Percentiles rank a stretch among this genome's conserved stretches.
Evolutionary conservation across 2,329 filamentous ascomycete genomes (phyloP).

Genomic region (Xylaria sp.): DNA sequence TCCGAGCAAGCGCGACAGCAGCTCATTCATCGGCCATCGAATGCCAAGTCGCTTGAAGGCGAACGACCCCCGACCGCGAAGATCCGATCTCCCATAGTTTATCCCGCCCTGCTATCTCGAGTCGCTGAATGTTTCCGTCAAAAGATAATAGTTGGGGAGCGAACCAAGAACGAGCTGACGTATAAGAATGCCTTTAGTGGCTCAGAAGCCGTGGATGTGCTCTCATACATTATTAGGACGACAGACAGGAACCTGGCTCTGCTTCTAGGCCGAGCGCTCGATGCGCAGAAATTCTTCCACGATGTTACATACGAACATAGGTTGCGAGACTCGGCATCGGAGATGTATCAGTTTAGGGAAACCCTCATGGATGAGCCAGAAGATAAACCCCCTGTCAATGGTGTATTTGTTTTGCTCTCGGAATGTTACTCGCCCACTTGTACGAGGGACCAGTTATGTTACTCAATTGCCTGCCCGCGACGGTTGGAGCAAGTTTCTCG

Average conservation of each 20-base stretch:
- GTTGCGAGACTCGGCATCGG: constrained; percentile 89
- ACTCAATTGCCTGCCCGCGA: constrained; percentile 96
- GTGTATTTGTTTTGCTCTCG: constrained; percentile 93
- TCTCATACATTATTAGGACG: constrained; percentile 96
- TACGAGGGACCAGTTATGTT: constrained; percentile 93
- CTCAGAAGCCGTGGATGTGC: constrained; percentile 92
- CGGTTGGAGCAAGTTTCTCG: constrained; percentile 94
- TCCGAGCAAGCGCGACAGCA: constrained; percentile 65
- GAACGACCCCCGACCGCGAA: constrained; percentile 68
- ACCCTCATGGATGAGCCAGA: constrained; percentile 87
- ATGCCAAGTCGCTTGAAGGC: constrained; percentile 64
- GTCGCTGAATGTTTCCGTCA: constrained; percentile 94
- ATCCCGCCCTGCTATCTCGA: constrained; percentile 91
- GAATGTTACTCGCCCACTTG: constrained; percentile 99
- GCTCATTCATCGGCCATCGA: constrained; percentile 66
- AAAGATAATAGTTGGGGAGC: constrained; percentile 84
- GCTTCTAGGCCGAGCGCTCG: constrained; percentile 87
- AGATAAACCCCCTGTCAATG: constrained; percentile 80
- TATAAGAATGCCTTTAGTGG: constrained; percentile 98
- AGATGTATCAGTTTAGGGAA: constrained; percentile 97
- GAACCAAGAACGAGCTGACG: constrained; percentile 94
- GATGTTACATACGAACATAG: constrained; percentile 98
- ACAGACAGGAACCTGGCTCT: constrained; percentile 94
- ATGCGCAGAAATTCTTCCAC: constrained; percentile 99
- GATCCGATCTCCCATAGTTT: constrained; percentile 84